Evolutionary conservation across 257 asterid species (phyloP), one percentile per base, ranked within the genome.

Genomic region (Euphrasia confusa): DNA sequence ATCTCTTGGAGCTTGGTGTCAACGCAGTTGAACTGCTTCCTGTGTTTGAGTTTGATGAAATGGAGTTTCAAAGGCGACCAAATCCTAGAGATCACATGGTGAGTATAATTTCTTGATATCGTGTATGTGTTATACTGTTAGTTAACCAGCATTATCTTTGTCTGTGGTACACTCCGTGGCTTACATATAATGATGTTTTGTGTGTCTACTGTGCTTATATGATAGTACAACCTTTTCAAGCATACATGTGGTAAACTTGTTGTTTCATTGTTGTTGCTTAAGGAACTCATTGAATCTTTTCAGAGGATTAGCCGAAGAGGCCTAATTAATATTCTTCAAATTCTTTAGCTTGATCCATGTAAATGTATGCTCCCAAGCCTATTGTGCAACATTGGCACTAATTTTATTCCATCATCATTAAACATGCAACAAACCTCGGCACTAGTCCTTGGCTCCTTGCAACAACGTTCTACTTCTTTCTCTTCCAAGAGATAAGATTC

Each of bases 51-150:
- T 92, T 83, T 82, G 97, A 92, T 77, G 99, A 92, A 74, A 67
- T 92, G 82, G 99, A 92, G 73, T 71, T 92, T 15, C 97, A 89
- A 75, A 86, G 97, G 81, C 80, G 75, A 61, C 89, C 83, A 54
- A 92, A 92, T 79, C 95, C 96, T 12, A 81, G 99, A 73, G 99
- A 92, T 81, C 99, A 92, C 80, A 47, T 92, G 97, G 99, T 92
- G 74, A 69, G 77, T 47, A 57, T 61, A 58, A 37, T 45, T 49
- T 54, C 55, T 49, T 1, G 37, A 37, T 26, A 48, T 63, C 14
- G 49, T 64, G 53, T 13, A 54, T 64, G 66, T n/a, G 24, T 21
- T 21, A 21, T 21, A 21, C 24, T 21, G 24, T 35, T 45, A 52
- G 3, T 30, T 60, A 28, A 42, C 28, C 12, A 35, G 7, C 1